Evolutionary conservation across 768 basidiomycete genomes (phyloP).

Genomic region (Chalciporus sphaerocephalus): DNA sequence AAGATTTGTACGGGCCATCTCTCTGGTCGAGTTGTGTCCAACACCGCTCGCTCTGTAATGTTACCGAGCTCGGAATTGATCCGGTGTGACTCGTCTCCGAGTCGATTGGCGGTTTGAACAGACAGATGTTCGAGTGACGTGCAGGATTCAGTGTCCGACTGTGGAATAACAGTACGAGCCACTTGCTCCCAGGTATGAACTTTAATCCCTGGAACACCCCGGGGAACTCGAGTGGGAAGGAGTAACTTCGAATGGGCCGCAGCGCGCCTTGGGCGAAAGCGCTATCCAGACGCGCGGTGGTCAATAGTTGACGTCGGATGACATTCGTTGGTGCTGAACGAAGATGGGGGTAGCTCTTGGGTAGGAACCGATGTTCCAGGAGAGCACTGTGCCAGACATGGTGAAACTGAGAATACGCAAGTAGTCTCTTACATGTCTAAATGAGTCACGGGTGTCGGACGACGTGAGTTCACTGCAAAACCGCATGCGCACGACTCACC

Average conservation of each 20-base stretch:
- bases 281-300: conserved; percentile 20
- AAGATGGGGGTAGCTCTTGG: conserved; percentile 25
- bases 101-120: conserved; percentile 21
- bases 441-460: background rate
- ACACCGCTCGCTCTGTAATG: conserved; percentile 26
- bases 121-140: conserved; percentile 28
- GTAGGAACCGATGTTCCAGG: conserved; percentile 20
- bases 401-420: conserved; percentile 20
- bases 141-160: conserved; percentile 28
- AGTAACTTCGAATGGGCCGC: conserved; percentile 18
- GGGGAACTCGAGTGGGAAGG: conserved; percentile 29
- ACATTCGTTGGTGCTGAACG: conserved; percentile 11
- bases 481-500: conserved; percentile 14
- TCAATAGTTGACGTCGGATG: conserved; percentile 25
- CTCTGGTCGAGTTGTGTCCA: conserved; percentile 13
- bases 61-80: conserved; percentile 12
- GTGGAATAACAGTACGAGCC: conserved; percentile 31
- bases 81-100: background rate
- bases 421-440: conserved; percentile 26
- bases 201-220: conserved; percentile 30
- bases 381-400: conserved; percentile 28
- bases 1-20: conserved; percentile 30
- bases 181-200: conserved; percentile 28
- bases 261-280: conserved; percentile 15
- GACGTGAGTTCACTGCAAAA: background rate